phyloP scores from a whole-genome alignment of 2,329 filamentous ascomycete species.

The Golovinomyces cichoracearum region DNA sequence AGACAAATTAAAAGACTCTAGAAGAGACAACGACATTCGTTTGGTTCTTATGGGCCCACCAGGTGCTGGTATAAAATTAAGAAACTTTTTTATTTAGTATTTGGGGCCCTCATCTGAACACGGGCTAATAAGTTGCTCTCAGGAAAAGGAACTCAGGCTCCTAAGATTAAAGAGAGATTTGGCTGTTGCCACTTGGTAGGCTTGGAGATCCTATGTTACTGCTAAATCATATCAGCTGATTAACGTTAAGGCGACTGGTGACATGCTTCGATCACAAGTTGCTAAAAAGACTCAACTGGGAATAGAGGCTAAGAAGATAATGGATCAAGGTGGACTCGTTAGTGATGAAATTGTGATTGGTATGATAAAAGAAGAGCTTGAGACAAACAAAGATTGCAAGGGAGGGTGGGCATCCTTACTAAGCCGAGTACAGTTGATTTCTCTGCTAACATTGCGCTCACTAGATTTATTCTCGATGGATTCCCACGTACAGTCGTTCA shows the following conservation, averaged over 20 bases:
- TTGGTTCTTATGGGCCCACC: conserved; percentile 97
- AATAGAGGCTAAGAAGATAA: conserved; percentile 97
- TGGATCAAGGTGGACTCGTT: conserved; percentile 92
- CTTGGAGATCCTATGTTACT: not conserved
- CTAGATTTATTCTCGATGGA: conserved; percentile 90
- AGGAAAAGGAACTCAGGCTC: conserved; percentile 98
- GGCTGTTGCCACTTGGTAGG: conserved; percentile 87
- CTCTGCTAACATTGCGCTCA: too few species aligned
- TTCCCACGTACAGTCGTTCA: conserved; percentile 94
- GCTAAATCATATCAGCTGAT: conserved; percentile 2
- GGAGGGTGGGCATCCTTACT: conserved; percentile 45
- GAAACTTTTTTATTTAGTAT: conserved; percentile 2
- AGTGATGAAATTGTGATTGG: conserved; percentile 98
- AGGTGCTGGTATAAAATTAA: conserved; percentile 52
- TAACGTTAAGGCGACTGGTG: conserved; percentile 56
- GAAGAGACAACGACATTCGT: conserved; percentile 44
- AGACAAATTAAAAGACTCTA: conserved; percentile 26
- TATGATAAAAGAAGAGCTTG: conserved; percentile 97
- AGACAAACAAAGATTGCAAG: conserved; percentile 83
- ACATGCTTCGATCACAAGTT: conserved; percentile 97
- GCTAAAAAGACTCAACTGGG: conserved; percentile 89
- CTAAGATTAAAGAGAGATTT: conserved; percentile 95
- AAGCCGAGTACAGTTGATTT: too few species aligned
- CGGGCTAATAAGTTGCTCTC: conserved; percentile 10
- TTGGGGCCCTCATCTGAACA: conserved; percentile 1